Evolutionary conservation across 768 basidiomycete genomes (phyloP).

Genomic region (Cantharellus anzutake): DNA sequence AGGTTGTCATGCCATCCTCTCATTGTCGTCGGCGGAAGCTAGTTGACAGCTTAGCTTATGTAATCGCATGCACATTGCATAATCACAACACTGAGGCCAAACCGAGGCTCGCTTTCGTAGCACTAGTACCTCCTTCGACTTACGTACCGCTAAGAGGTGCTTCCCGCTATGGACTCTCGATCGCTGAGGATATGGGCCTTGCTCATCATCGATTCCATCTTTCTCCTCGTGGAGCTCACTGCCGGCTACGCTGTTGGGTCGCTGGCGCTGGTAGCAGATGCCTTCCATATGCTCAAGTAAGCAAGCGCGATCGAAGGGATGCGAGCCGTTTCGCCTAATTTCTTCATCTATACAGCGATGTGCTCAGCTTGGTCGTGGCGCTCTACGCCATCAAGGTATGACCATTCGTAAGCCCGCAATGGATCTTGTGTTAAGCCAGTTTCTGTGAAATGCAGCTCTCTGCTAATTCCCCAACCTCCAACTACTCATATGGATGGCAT

Average conservation of each 20-base stretch:
- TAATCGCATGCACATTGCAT: too few relatives aligned
- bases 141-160: too few relatives aligned
- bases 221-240: slow-evolving; percentile 70
- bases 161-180: slow-evolving; percentile 17
- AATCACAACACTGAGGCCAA: too few relatives aligned
- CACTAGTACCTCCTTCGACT: too few relatives aligned
- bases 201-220: slow-evolving; percentile 65
- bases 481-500: slow-evolving; percentile 99
- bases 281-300: slow-evolving; percentile 98
- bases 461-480: slow-evolving; percentile 33
- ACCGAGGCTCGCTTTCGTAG: too few relatives aligned
- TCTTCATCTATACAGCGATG: slow-evolving; percentile 44
- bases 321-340: slow-evolving; percentile 4
- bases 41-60: too few relatives aligned
- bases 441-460: slow-evolving; percentile 33
- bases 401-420: slow-evolving; percentile 7
- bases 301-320: slow-evolving; percentile 12
- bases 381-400: slow-evolving; percentile 79
- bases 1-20: too few relatives aligned
- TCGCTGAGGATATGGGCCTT: slow-evolving; percentile 56
- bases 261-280: slow-evolving; percentile 86
- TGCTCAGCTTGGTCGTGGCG: slow-evolving; percentile 86
- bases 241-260: slow-evolving; percentile 21
- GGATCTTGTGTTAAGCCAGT: not conserved
- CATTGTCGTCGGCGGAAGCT: too few relatives aligned